phyloP scores from a whole-genome alignment of 257 asterid genomes.

The Rehmannia glutinosa region DNA sequence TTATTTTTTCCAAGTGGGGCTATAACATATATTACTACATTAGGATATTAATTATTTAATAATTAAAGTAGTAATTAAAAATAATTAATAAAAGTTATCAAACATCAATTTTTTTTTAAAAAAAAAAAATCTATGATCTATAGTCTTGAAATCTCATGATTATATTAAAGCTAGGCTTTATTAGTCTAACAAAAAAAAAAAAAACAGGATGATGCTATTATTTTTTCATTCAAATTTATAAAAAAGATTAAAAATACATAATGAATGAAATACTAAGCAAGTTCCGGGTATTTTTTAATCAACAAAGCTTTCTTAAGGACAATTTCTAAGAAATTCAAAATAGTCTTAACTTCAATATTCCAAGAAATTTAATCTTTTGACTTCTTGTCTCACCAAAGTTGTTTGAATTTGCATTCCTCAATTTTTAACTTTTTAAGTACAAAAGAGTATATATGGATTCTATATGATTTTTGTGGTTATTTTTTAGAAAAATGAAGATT shows the following conservation, averaged over 20 bases:
- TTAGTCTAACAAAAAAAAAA: too few species aligned
- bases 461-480: too few species aligned
- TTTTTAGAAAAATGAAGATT: too few species aligned
- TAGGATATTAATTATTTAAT: not conserved
- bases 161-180: not conserved
- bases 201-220: too few species aligned
- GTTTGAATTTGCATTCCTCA: not conserved
- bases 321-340: conserved; percentile 18
- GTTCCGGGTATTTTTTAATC: not conserved
- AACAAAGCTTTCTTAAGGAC: not conserved
- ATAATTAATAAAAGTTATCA: not conserved
- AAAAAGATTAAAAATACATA: not conserved
- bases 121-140: not conserved
- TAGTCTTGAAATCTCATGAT: not conserved
- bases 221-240: too few species aligned
- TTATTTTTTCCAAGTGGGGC: not conserved
- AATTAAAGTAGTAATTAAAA: not conserved
- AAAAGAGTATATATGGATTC: not conserved
- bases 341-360: conserved; percentile 8
- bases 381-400: not conserved
- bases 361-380: conserved; percentile 12
- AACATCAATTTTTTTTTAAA: not conserved
- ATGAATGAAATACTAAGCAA: not conserved
- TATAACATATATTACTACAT: not conserved
- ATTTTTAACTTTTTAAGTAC: not conserved